Percentiles rank a stretch among this genome's conserved stretches.
These are phyloP conservation scores for Pseudogymnoascus sp. DNA, from an alignment of 2,329 filamentous ascomycete genomes.

Conservation along the genomic window DNA sequence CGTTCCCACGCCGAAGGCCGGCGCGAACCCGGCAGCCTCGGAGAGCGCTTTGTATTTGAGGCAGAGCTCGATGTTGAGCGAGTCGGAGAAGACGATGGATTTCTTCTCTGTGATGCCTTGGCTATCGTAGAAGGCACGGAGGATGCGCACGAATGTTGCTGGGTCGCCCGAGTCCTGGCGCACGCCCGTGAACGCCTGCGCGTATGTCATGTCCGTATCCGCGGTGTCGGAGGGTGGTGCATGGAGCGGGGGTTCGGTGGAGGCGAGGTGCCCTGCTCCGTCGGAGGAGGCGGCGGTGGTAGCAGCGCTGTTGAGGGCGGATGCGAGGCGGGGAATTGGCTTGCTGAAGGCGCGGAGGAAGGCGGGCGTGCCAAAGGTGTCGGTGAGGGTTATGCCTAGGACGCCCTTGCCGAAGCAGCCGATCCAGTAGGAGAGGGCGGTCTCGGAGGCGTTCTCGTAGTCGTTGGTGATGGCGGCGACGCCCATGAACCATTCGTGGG, in stretches of 20 bases:
- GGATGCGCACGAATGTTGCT: constrained; percentile 54
- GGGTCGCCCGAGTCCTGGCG: constrained; percentile 68
- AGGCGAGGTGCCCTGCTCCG: constrained; percentile 24
- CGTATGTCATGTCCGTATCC: constrained; percentile 45
- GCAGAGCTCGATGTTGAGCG: constrained; percentile 82
- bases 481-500: constrained; percentile 99
- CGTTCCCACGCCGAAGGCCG: constrained; percentile 89
- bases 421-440: constrained; percentile 80
- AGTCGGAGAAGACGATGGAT: constrained; percentile 91
- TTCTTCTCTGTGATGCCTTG: constrained; percentile 69
- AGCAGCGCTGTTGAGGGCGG: constrained; percentile 31
- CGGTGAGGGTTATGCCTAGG: constrained; percentile 81
- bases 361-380: constrained; percentile 87
- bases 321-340: constrained; percentile 44
- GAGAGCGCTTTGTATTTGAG: constrained; percentile 81
- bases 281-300: constrained; percentile 32
- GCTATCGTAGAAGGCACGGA: constrained; percentile 36
- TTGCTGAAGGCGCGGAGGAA: constrained; percentile 80
- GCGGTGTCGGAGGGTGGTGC: constrained; percentile 25
- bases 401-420: constrained; percentile 80
- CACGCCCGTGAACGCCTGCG: constrained; percentile 58
- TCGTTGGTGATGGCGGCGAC: constrained; percentile 84
- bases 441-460: constrained; percentile 76
- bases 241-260: constrained; percentile 35
- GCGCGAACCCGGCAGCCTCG: constrained; percentile 70